Evolutionary conservation across 352 stramenopile species (phyloP).

Genomic region (Thalassiosira hispida): DNA sequence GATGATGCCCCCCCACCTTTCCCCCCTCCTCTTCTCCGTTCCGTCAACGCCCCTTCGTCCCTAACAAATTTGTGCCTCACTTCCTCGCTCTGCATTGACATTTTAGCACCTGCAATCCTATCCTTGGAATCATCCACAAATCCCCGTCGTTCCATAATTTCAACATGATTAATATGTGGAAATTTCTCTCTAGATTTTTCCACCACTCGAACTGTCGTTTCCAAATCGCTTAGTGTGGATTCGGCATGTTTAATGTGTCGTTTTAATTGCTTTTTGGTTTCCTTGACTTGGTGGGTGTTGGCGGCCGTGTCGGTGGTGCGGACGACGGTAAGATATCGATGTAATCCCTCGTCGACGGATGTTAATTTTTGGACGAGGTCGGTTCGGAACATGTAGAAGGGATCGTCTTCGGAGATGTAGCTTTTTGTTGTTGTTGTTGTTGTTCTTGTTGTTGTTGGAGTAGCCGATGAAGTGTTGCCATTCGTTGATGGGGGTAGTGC

Average conservation of each 20-base stretch:
- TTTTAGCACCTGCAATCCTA: conserved; percentile 59
- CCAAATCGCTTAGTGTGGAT: conserved; percentile 68
- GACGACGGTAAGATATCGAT: conserved; percentile 68
- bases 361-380: conserved; percentile 73
- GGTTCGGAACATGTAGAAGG: conserved; percentile 78
- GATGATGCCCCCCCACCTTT: conserved; percentile 11
- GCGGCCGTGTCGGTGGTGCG: conserved; percentile 75
- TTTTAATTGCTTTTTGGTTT: conserved; percentile 79
- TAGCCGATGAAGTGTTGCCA: background rate
- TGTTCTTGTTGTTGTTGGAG: background rate
- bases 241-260: conserved; percentile 74
- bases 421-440: background rate
- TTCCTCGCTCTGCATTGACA: conserved; percentile 63
- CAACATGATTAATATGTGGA: conserved; percentile 63
- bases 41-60: conserved; percentile 70
- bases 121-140: conserved; percentile 62
- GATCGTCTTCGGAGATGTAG: conserved; percentile 59
- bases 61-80: conserved; percentile 66
- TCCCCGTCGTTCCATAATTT: conserved; percentile 61
- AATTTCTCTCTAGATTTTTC: conserved; percentile 70
- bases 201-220: conserved; percentile 70
- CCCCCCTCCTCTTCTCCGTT: conserved; percentile 35
- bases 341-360: conserved; percentile 59
- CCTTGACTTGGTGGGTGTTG: conserved; percentile 70
- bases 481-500: background rate